A percentile compares a stretch with the other conserved stretches of the same genome.
These are phyloP conservation scores for Rhizomucor miehei DNA, from an alignment of 371 early-diverging fungal species.

Conservation along the genomic window DNA sequence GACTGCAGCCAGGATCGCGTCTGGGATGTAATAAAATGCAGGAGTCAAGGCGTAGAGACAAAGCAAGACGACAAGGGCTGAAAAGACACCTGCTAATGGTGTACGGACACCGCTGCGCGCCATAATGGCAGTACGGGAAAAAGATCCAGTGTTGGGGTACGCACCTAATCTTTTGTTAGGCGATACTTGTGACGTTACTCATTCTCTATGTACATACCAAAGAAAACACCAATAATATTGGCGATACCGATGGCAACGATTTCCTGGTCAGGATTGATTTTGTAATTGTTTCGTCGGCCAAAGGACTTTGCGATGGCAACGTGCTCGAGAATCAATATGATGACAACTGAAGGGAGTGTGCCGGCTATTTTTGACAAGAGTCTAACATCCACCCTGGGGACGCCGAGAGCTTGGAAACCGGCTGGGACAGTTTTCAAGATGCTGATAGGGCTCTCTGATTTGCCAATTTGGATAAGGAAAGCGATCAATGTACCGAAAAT, in stretches of 20 bases:
- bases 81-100: slow-evolving; percentile 77
- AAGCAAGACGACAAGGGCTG: slow-evolving; percentile 70
- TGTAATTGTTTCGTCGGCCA: slow-evolving; percentile 66
- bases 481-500: slow-evolving; percentile 44
- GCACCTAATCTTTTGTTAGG: slow-evolving; percentile 12
- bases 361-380: slow-evolving; percentile 45
- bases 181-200: background rate
- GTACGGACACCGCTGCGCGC: slow-evolving; percentile 78
- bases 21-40: slow-evolving; percentile 84
- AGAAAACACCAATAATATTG: slow-evolving; percentile 78
- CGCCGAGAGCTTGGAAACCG: slow-evolving; percentile 60
- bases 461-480: slow-evolving; percentile 36
- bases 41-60: slow-evolving; percentile 80
- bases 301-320: slow-evolving; percentile 81
- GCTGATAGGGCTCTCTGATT: slow-evolving; percentile 34
- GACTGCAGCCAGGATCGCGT: slow-evolving; percentile 74
- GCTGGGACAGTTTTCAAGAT: slow-evolving; percentile 69
- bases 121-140: slow-evolving; percentile 67
- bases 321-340: slow-evolving; percentile 81
- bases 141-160: slow-evolving; percentile 46
- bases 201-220: slow-evolving; percentile 43
- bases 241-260: slow-evolving; percentile 81
- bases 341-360: slow-evolving; percentile 59
- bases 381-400: slow-evolving; percentile 40
- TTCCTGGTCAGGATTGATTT: slow-evolving; percentile 76